Conservation (phyloP, 768 basidiomycete species). For the Collybia nuda region DNA sequence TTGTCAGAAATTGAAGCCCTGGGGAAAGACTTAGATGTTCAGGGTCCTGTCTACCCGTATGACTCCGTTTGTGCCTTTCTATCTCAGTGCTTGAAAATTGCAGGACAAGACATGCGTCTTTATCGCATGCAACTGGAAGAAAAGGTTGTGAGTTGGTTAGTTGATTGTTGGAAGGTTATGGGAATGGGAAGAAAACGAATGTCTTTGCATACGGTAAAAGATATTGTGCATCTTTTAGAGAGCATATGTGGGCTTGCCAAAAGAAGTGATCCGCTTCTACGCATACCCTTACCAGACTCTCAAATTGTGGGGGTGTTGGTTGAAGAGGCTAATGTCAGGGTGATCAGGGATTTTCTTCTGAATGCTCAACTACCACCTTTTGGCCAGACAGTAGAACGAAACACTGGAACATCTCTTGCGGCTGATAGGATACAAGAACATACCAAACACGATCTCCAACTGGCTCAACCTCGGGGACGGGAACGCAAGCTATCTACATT, state of each 20-base stretch:
- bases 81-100: slow-evolving; percentile 61
- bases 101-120: slow-evolving; percentile 78
- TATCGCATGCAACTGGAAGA: slow-evolving; percentile 87
- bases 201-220: slow-evolving; percentile 53
- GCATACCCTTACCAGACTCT: slow-evolving; percentile 68
- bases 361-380: slow-evolving; percentile 58
- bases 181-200: slow-evolving; percentile 38
- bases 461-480: slow-evolving; percentile 48
- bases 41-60: slow-evolving; percentile 83
- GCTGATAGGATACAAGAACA: slow-evolving; percentile 5
- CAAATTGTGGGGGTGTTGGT: slow-evolving; percentile 58
- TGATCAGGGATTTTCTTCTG: slow-evolving; percentile 73
- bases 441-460: slow-evolving; percentile 22
- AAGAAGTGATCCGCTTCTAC: slow-evolving; percentile 42
- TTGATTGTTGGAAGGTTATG: slow-evolving; percentile 62
- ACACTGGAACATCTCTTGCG: slow-evolving; percentile 1
- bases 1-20: slow-evolving; percentile 77
- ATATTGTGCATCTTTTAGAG: slow-evolving; percentile 64
- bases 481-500: slow-evolving; percentile 65
- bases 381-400: slow-evolving; percentile 3
- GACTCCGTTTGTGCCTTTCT: slow-evolving; percentile 92
- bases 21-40: slow-evolving; percentile 82
- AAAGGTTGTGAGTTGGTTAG: slow-evolving; percentile 80
- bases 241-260: slow-evolving; percentile 58
- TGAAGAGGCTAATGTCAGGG: slow-evolving; percentile 53